Evolutionary conservation across 2,329 filamentous ascomycete genomes (phyloP).

Genomic region (Chlorencoelia australis): DNA sequence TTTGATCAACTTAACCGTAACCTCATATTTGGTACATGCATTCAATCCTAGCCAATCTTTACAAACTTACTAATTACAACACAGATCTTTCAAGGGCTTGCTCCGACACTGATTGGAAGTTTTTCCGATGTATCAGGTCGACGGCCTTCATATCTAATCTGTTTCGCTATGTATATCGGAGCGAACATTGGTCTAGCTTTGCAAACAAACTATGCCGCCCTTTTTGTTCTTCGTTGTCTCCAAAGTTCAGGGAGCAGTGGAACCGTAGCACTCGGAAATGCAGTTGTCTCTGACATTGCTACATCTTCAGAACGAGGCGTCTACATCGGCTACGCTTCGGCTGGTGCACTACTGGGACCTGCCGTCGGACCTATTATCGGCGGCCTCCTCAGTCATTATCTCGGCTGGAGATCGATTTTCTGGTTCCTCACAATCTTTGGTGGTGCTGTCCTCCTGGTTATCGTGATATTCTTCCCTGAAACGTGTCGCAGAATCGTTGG

Average conservation of each 20-base stretch:
- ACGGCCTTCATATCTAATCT: conserved; percentile 42
- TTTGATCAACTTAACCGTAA: conserved; percentile 30
- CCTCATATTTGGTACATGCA: conserved; percentile 28
- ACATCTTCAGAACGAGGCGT: conserved; percentile 49
- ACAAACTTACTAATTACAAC: neutral
- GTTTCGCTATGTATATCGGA: conserved; percentile 42
- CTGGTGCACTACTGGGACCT: conserved; percentile 39
- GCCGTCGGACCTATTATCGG: conserved; percentile 19
- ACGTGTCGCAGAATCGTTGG: conserved; percentile 40
- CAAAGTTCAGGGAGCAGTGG: conserved; percentile 47
- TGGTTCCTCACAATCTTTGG: conserved; percentile 32
- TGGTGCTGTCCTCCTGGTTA: conserved; percentile 12
- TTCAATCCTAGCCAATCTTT: neutral
- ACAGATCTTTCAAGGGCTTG: conserved; percentile 46
- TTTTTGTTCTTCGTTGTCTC: conserved; percentile 42
- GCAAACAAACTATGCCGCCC: conserved; percentile 37
- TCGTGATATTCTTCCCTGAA: conserved; percentile 37
- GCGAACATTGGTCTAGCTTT: conserved; percentile 45
- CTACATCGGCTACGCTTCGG: conserved; percentile 57
- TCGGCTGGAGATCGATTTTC: conserved; percentile 35
- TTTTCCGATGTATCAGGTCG: conserved; percentile 45
- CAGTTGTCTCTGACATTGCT: conserved; percentile 52
- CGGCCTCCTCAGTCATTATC: conserved; percentile 16
- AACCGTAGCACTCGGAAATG: conserved; percentile 47
- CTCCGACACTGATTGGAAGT: conserved; percentile 45